A percentile compares a stretch with the other conserved stretches of the same genome.
Conservation (phyloP, 2,329 filamentous ascomycete species). For the Teratosphaeriaceae sp. region DNA sequence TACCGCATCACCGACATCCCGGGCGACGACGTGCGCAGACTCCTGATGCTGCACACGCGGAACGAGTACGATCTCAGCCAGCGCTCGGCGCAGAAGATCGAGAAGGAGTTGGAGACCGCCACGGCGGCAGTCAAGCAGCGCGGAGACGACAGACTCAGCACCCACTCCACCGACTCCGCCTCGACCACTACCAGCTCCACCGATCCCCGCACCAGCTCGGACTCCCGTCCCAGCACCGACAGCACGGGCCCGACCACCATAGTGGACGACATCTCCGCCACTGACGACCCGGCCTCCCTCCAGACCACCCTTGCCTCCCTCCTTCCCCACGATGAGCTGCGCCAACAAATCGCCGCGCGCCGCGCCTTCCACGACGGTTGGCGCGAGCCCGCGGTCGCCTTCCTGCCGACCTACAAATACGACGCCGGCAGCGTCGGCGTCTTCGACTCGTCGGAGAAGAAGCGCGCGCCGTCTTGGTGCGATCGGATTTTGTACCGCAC, state of each 20-base stretch:
- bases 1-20: conserved; percentile 85
- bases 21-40: conserved; percentile 78
- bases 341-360: conserved; percentile 62
- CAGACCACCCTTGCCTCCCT: conserved; percentile 84
- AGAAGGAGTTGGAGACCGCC: conserved; percentile 27
- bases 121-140: conserved; percentile 18
- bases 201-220: conserved; percentile 7
- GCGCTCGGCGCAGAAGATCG: conserved; percentile 27
- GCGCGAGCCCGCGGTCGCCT: conserved; percentile 80
- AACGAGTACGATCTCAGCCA: conserved; percentile 63
- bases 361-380: conserved; percentile 88
- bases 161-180: conserved; percentile 5
- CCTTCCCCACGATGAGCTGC: conserved; percentile 82
- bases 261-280: conserved; percentile 36
- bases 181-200: background rate
- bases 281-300: conserved; percentile 75
- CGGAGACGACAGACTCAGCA: conserved; percentile 10
- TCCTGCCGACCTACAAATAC: conserved; percentile 95
- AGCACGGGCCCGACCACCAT: conserved; percentile 15
- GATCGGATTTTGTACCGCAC: conserved; percentile 88
- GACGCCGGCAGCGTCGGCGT: conserved; percentile 87
- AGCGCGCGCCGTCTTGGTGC: conserved; percentile 90
- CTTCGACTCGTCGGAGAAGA: conserved; percentile 95
- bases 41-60: conserved; percentile 74
- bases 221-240: conserved; percentile 11